Base-by-base conservation (phyloP, 163 green algal species). In the Trebouxia gelatinosa region DNA sequence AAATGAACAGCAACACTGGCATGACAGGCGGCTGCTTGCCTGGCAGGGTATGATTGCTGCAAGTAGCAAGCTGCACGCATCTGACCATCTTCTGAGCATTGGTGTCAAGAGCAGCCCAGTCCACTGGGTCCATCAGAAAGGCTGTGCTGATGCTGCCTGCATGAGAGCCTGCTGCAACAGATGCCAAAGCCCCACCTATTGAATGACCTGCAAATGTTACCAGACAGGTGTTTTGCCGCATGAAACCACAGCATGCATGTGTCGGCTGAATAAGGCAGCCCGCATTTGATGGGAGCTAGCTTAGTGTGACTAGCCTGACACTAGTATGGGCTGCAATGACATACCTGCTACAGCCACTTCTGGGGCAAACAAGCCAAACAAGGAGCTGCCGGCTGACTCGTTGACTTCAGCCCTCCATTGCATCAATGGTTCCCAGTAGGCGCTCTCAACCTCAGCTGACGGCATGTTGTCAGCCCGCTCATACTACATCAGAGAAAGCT, bases 71-170 rank as follows among this genome's bases (percentile, higher is more conserved):
- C 21, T 28, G 17, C 50, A 82, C 72, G 50, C 50, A 28, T 61
- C 50, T 17, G 50, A 17, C 50, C 21, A 28, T 17, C 17, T 21
- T 61, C 21, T 61, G 50, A 21, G 50, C 17, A 17, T 61, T 74
- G 21, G 43, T 48, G 26, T 50, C 23, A 74, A 54, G 2, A 16
- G 19, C 31, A 57, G 26, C 1, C 64, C 64, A 72, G 64, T 72
- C 64, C 19, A 72, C 64, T 54, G 64, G 64, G 64, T 72, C 64
- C 64, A 72, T 72, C 6, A 72, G 64, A 17, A 72, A 72, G 38
- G 64, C 64, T 19, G 64, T 54, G 35, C 35, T n/a, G 32, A 72
- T 37, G 21, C 6, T 5, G 1, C 0, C 23, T 16, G 64, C 23
- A 6, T 72, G 64, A 23, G 35, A 51, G 64, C 64, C 64, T 72